Evolutionary conservation across 179 eudicot genomes (phyloP), one percentile per base, ranked within the genome.

Genomic region (Patellifolia procumbens): DNA sequence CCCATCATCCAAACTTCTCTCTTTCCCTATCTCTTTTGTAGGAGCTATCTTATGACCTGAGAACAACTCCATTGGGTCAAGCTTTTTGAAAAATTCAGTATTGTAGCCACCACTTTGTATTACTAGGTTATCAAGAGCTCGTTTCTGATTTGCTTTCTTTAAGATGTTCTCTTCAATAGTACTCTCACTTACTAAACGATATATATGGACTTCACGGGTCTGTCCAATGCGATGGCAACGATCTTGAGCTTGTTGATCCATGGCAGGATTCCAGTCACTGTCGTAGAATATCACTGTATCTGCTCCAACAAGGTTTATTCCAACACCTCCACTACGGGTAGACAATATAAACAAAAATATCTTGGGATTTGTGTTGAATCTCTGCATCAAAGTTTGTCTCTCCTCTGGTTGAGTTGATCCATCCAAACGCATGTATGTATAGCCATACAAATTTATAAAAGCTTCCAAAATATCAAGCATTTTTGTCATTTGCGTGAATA

Each of bases 261-360:
- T 94, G 42, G 99, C 98, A 75, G 99, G 99, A 82, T 96, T 96
- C 99, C 99, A 96, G 82, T 96, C 99, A 86, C 99, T 91, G 76
- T 96, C 99, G 79, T 96, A 96, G 73, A 96, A 96, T 62, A 96
- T 96, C n/a, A 96, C 99, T 7, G 99, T 96, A 78, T 96, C 99
- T 69, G 99, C 99, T 70, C 98, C 99, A 73, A 94, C 97, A 67
- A 96, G 91, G 72, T 96, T 96, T 80, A 96, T 88, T 69, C 99
- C 99, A 66, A 96, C 98, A 81, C 99, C 99, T 53, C 99, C 99
- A 85, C 98, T 94, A 22, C 99, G 97, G n/a, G 99, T 96, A 32
- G 98, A 94, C 84, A 96, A 82, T 76, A 96, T 94, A 78, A 96
- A 96, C 73, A 96, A 97, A 85, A 96, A 96, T 77, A 83, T 81